phyloP scores from a whole-genome alignment of 2,329 filamentous ascomycete species.

The Metarhizium anisopliae region DNA sequence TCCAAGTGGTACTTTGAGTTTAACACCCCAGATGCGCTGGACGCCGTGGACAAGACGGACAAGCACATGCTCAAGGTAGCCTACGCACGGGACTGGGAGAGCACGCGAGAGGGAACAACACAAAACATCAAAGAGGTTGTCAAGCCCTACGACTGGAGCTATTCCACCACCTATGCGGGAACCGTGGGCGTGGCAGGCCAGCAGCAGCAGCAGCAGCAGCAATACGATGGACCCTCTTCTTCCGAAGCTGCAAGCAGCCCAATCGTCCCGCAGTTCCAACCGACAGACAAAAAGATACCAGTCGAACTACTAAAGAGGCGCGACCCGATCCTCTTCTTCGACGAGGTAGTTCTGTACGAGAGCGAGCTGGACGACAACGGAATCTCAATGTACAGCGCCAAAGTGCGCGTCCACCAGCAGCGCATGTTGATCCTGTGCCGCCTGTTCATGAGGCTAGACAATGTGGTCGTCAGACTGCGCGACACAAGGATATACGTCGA shows the following conservation, averaged over 20 bases:
- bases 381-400: slow-evolving; percentile 81
- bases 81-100: slow-evolving; percentile 79
- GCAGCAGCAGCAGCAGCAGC: slow-evolving; percentile 7
- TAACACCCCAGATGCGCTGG: slow-evolving; percentile 78
- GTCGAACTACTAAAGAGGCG: slow-evolving; percentile 78
- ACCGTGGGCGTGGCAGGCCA: slow-evolving; percentile 37
- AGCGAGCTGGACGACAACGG: slow-evolving; percentile 98
- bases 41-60: slow-evolving; percentile 90
- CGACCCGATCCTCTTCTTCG: slow-evolving; percentile 93
- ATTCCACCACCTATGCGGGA: slow-evolving; percentile 80
- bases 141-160: slow-evolving; percentile 97
- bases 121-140: slow-evolving; percentile 90
- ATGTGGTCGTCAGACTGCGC: slow-evolving; percentile 76
- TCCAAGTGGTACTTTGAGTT: slow-evolving; percentile 75
- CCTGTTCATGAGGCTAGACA: slow-evolving; percentile 88
- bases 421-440: slow-evolving; percentile 76
- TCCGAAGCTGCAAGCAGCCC: neutral
- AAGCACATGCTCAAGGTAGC: slow-evolving; percentile 86
- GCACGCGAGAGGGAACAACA: slow-evolving; percentile 61
- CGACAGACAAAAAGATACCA: slow-evolving; percentile 52
- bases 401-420: slow-evolving; percentile 86
- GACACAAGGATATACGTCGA: slow-evolving; percentile 92
- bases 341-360: slow-evolving; percentile 93
- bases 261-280: slow-evolving; percentile 10
- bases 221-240: too few species aligned